Base-by-base conservation (phyloP, 1,139 yeast species). In the Taphrina populina region DNA sequence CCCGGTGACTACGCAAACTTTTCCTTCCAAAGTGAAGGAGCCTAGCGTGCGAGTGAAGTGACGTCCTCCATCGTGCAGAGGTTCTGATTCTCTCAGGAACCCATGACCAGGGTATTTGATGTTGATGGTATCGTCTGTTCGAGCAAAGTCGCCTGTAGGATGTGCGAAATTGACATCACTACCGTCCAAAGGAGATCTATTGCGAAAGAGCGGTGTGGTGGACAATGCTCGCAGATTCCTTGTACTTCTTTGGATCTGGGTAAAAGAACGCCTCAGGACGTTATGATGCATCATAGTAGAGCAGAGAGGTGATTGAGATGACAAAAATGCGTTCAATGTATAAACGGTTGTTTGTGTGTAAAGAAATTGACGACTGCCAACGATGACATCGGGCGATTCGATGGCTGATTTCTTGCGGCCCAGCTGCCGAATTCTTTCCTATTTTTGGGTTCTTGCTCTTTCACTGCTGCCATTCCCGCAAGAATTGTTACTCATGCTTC, bases 1-100 rank as follows among this genome's bases (percentile, higher is more conserved):
- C 29, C 96, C 96, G 17, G 95, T 85, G 59, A 88, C 80, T 8
- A 88, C 80, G 53, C 95, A 94, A 19, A 84, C 86, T 69, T 85
- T 85, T 15, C 95, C 95, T 73, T 83, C 84, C 60, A 86, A 74
- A 2, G 70, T 66, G 61, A 78, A 80, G 20, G 47, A 43, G 2
- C 47, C 36, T 5, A 43, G 15, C 5, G 47, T 43, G 19, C 47
- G 35, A 4, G 47, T 17, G 26, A 24, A 43, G 32, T 43, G 47
- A 4, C 37, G 47, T 19, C 47, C 47, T 19, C 47, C 47, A 13
- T 43, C 47, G 15, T 43, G 47, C 17, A 10, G 37, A 29, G 47
- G 47, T 19, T 24, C 29, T 5, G 19, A 19, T 11, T 43, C 47
- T 19, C 32, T 29, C 17, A 43, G 27, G 37, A 43, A 43, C 3